Percentiles rank a stretch among this genome's conserved stretches.
Conservation (phyloP, 2,329 filamentous ascomycete genomes). For the Clonostachys rosea region DNA sequence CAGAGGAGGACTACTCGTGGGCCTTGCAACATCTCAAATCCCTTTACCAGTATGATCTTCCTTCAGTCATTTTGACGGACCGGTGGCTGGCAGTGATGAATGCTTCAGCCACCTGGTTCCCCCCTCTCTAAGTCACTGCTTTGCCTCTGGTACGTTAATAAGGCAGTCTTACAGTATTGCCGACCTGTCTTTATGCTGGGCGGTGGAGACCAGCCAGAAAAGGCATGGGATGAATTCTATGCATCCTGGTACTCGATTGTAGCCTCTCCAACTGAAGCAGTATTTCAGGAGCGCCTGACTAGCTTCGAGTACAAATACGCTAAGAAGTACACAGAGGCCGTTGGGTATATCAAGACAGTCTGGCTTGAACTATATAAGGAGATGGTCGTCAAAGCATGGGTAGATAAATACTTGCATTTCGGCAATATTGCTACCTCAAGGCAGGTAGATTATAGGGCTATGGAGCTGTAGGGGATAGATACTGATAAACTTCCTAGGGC, state of each 20-base stretch:
- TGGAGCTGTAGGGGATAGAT: not conserved
- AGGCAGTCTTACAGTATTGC: constrained; percentile 7
- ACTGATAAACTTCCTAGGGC: not conserved
- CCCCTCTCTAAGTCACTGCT: constrained; percentile 3
- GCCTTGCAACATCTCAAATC: constrained; percentile 9
- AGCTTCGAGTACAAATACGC: constrained; percentile 7
- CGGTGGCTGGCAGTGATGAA: constrained; percentile 5
- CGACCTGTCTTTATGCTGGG: not conserved
- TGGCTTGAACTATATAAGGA: constrained; percentile 12
- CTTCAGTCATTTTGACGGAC: constrained; percentile 11
- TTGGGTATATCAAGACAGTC: constrained; percentile 9
- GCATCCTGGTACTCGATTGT: constrained; percentile 10
- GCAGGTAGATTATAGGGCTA: not conserved
- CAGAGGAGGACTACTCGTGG: constrained; percentile 10
- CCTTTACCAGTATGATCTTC: constrained; percentile 4
- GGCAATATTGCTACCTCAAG: constrained; percentile 8
- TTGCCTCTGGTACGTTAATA: constrained; percentile 11
- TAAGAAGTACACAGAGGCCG: constrained; percentile 6
- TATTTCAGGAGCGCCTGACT: constrained; percentile 6
- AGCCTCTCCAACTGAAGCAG: constrained; percentile 4
- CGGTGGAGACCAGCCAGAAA: not conserved
- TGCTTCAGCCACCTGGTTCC: constrained; percentile 6
- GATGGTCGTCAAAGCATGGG: constrained; percentile 11
- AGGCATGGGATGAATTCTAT: constrained; percentile 9
- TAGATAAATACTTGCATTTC: constrained; percentile 9